Evolutionary conservation across 352 stramenopile genomes (phyloP).

Genomic region (Phytophthora litchii): DNA sequence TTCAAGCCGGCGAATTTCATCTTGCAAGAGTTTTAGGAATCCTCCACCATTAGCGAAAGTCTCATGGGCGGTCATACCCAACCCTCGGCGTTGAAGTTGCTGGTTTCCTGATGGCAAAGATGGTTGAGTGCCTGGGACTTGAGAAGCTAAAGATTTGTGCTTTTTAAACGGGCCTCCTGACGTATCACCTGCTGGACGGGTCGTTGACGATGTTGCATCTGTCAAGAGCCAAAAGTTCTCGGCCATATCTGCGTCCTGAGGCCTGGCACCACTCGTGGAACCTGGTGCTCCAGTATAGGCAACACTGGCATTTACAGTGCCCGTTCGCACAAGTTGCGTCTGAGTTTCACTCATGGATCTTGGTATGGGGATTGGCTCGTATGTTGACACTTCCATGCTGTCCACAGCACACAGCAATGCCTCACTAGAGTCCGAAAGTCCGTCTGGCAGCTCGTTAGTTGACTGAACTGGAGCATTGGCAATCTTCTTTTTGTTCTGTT

Average conservation of each 20-base stretch:
- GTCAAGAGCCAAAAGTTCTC: slow-evolving; percentile 18
- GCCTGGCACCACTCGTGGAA: slow-evolving; percentile 1
- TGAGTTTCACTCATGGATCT: slow-evolving; percentile 2
- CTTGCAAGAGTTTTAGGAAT: slow-evolving; percentile 29
- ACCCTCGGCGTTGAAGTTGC: slow-evolving; percentile 2
- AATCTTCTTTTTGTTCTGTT: no score
- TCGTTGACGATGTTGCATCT: slow-evolving; percentile 4
- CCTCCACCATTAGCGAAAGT: not conserved
- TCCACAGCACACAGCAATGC: slow-evolving; percentile 32
- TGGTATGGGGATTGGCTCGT: slow-evolving; percentile 28
- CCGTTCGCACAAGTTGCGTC: slow-evolving; percentile 7
- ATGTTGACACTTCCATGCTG: slow-evolving; percentile 30
- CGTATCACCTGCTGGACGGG: not conserved
- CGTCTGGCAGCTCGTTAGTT: not conserved
- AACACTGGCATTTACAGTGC: slow-evolving; percentile 16
- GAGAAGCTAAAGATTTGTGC: slow-evolving; percentile 17
- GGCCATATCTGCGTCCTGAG: not conserved
- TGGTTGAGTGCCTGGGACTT: slow-evolving; percentile 2
- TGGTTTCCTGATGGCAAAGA: slow-evolving; percentile 1
- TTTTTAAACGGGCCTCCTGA: slow-evolving; percentile 15
- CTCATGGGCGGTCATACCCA: not conserved
- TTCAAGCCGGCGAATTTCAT: slow-evolving; percentile 37
- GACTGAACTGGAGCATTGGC: no score
- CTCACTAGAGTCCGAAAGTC: slow-evolving; percentile 17
- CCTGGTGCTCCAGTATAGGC: slow-evolving; percentile 3